phyloP scores from a whole-genome alignment of 1,284 basidiomycete species.

The Abortiporus biennis region DNA sequence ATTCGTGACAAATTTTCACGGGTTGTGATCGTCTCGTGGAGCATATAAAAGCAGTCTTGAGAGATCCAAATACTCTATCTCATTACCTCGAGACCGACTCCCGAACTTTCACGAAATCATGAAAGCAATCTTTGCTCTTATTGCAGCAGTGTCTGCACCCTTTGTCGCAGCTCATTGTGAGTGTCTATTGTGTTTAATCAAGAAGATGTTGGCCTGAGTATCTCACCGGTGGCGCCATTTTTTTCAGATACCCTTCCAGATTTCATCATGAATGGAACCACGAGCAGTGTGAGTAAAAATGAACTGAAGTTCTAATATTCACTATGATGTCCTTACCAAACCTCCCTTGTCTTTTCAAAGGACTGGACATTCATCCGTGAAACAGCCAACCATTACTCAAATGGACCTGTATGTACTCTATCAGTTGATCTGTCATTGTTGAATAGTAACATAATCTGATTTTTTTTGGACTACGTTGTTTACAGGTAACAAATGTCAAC shows the following conservation, averaged over 20 bases:
- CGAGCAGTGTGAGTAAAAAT: constrained; percentile 6
- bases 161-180: constrained; percentile 19
- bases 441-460: no score
- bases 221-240: neutral
- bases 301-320: no score
- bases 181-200: constrained; percentile 1
- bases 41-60: no score
- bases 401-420: constrained; percentile 13
- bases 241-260: constrained; percentile 22
- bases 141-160: constrained; percentile 15
- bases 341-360: constrained; percentile 5
- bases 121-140: constrained; percentile 17
- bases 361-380: constrained; percentile 39
- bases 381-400: constrained; percentile 36
- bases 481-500: constrained; percentile 35
- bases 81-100: no score
- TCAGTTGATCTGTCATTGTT: neutral
- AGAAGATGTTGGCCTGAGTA: neutral
- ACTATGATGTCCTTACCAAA: neutral
- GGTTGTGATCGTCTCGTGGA: no score
- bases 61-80: no score
- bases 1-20: no score
- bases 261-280: constrained; percentile 16
- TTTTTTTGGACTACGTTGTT: neutral
- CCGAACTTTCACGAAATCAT: no score